phyloP scores from a whole-genome alignment of 2,329 filamentous ascomycete genomes.

The Colletotrichum caudatum region DNA sequence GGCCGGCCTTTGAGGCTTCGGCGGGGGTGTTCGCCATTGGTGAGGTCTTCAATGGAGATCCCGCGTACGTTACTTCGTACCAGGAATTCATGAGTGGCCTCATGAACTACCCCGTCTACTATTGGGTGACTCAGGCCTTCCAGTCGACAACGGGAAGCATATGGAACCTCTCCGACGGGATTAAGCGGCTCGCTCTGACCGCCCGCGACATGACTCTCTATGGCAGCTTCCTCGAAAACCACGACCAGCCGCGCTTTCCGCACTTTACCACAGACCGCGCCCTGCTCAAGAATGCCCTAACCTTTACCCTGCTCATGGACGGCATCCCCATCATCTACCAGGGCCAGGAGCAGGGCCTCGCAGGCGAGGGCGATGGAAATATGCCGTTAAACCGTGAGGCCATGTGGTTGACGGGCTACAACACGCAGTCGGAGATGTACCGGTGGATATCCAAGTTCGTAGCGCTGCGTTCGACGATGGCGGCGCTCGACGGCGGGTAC shows the following conservation, averaged over 20 bases:
- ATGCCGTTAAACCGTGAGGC: conserved; percentile 68
- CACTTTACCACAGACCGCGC: conserved; percentile 64
- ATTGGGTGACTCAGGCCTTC: conserved; percentile 54
- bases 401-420: conserved; percentile 66
- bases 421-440: conserved; percentile 61
- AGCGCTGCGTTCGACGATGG: conserved; percentile 32
- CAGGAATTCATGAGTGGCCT: conserved; percentile 67
- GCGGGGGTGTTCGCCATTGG: conserved; percentile 71
- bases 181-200: conserved; percentile 32
- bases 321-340: conserved; percentile 75
- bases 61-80: conserved; percentile 64
- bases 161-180: conserved; percentile 51
- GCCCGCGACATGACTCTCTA: conserved; percentile 37
- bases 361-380: conserved; percentile 54
- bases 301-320: conserved; percentile 70
- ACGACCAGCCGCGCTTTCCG: conserved; percentile 68
- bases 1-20: conserved; percentile 63
- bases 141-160: conserved; percentile 48
- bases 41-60: conserved; percentile 69
- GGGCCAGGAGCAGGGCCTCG: conserved; percentile 73
- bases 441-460: conserved; percentile 38
- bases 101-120: conserved; percentile 70
- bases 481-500: conserved; percentile 29
- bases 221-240: conserved; percentile 67
- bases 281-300: conserved; percentile 70